phyloP scores from a whole-genome alignment of 768 basidiomycete genomes.

The Russula emetica region DNA sequence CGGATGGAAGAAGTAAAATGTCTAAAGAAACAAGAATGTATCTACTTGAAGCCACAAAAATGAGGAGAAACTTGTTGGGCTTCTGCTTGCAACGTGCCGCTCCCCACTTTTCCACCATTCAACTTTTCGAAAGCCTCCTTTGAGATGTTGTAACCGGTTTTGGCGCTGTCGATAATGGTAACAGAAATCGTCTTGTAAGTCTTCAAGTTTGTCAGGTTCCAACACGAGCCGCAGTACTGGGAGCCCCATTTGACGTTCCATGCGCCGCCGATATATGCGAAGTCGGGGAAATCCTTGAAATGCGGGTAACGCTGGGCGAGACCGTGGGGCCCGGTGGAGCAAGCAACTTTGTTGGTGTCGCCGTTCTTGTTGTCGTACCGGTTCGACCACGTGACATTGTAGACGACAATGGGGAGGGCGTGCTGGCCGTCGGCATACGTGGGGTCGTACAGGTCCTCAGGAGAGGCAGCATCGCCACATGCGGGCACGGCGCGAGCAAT shows the following conservation, averaged over 20 bases:
- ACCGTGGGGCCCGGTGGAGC: constrained; percentile 36
- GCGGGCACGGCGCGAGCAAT: neutral
- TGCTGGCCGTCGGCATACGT: neutral
- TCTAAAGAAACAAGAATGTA: too few relatives aligned
- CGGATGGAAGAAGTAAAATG: too few relatives aligned
- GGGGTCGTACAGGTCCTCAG: neutral
- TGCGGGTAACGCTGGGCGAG: constrained; percentile 45
- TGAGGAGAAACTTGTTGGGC: too few relatives aligned
- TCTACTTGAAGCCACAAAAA: too few relatives aligned
- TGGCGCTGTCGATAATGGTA: constrained; percentile 49
- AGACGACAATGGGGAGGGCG: neutral
- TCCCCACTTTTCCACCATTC: constrained; percentile 25
- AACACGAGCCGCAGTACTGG: constrained; percentile 56
- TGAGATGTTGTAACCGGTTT: constrained; percentile 39
- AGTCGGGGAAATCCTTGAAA: constrained; percentile 50
- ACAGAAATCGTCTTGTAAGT: constrained; percentile 41
- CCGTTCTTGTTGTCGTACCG: constrained; percentile 46
- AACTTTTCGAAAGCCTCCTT: constrained; percentile 33
- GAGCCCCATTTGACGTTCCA: constrained; percentile 42
- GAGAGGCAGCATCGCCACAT: neutral
- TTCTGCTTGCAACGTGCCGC: too few relatives aligned
- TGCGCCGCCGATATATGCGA: constrained; percentile 57
- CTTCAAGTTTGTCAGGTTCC: constrained; percentile 49
- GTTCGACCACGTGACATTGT: too few relatives aligned
- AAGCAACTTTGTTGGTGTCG: constrained; percentile 43